Base-by-base conservation (phyloP, 257 asterid genomes). In the Nemophila menziesii region DNA sequence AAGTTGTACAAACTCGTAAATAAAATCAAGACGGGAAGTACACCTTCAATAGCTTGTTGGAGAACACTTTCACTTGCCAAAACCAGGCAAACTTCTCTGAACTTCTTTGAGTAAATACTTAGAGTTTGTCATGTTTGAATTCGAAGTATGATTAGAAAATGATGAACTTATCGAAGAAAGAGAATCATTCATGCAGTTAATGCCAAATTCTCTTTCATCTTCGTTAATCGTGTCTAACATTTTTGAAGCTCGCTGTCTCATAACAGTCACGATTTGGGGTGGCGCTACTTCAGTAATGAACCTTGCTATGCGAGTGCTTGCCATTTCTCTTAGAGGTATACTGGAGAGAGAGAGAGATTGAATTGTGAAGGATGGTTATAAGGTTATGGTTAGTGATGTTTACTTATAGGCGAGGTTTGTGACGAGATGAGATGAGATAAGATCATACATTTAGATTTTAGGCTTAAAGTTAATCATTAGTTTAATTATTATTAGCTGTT, bases 211-310 rank as follows among this genome's bases (percentile, higher is more conserved):
- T 51, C 48, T 80, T 46, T 81, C 90, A 22, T 80, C 93, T 49
- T 81, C 89, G 2, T 71, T 68, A 15, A 77, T 77, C 4, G 90
- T 77, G n/a, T 81, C 93, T 17, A 81, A 52, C 78, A 71, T 67
- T 59, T 71, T 67, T 2, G 79, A 66, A 42, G 78, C 56, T 41
- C 71, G 49, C 10, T 63, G 68, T 57, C 85, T 69, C 70, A 69
- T 72, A 2, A 69, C 73, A 27, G 55, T 64, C 22, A 72, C 67
- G n/a, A 74, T 54, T 16, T 69, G 90, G 9, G 90, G 78, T 0
- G 93, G 93, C 8, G 90, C 86, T 7, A 45, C 78, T 43, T 77
- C 80, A 0, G 65, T 74, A 5, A 71, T 57, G 18, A 78, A 74
- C 51, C 80, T 60, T 0, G 72, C 82, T 0, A 77, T 20, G 29